These are phyloP conservation scores for Lathyrus oleraceus DNA, from an alignment of 306 rosid species.

Conservation along the genomic window DNA sequence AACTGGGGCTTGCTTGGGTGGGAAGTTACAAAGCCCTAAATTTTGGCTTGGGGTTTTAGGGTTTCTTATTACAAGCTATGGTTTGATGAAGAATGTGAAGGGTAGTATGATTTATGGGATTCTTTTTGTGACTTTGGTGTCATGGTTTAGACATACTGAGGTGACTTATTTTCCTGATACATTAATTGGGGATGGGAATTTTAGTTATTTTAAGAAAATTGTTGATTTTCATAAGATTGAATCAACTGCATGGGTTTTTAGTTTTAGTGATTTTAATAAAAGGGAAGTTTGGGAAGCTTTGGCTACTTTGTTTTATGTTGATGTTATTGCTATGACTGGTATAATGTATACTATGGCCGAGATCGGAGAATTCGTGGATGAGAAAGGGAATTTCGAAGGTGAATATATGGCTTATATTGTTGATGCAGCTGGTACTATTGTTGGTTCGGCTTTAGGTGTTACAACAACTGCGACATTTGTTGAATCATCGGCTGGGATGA, in stretches of 20 bases:
- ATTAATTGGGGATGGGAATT: conserved; percentile 59
- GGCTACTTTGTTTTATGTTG: conserved; percentile 78
- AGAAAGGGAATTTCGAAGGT: conserved; percentile 80
- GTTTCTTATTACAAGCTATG: conserved; percentile 61
- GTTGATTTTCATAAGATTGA: conserved; percentile 74
- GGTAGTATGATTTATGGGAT: conserved; percentile 95
- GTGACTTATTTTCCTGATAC: conserved; percentile 76
- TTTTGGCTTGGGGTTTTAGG: conserved; percentile 81
- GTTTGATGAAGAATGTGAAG: conserved; percentile 66
- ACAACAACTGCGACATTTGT: conserved; percentile 70
- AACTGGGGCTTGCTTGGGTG: conserved; percentile 79
- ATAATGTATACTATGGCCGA: conserved; percentile 85
- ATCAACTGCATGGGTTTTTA: conserved; percentile 68
- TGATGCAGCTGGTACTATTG: conserved; percentile 73
- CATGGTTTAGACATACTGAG: conserved; percentile 80
- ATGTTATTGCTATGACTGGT: conserved; percentile 79
- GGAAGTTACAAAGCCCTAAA: conserved; percentile 64
- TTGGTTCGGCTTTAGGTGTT: conserved; percentile 71
- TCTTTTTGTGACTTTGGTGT: conserved; percentile 63
- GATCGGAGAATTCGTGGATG: conserved; percentile 68
- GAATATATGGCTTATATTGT: conserved; percentile 80
- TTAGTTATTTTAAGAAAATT: conserved; percentile 62
- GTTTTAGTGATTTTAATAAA: conserved; percentile 59
- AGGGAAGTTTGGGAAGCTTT: conserved; percentile 78
- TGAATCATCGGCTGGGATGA: conserved; percentile 78